phyloP scores from a whole-genome alignment of 176 grass and related monocot genomes.

The Oropetium thomaeum region DNA sequence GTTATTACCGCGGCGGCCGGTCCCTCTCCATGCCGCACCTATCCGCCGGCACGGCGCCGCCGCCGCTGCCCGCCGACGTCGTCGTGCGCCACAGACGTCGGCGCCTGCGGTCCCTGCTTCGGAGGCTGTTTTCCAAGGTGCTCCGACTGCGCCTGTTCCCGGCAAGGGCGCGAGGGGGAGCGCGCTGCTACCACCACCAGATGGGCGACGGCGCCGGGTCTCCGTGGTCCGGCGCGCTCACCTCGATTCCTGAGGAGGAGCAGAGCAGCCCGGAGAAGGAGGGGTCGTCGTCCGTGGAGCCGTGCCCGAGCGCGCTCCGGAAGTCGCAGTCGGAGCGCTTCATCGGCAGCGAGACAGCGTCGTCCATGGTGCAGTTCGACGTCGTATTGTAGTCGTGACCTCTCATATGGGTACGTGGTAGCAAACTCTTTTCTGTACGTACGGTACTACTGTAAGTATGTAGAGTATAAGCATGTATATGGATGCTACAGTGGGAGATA shows the following conservation, averaged over 20 bases:
- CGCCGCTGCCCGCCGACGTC: neutral
- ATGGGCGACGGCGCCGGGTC: conserved; percentile 23
- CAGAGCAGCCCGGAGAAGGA: conserved; percentile 39
- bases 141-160: conserved; percentile 28
- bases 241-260: conserved; percentile 52
- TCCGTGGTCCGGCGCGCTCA: conserved; percentile 45
- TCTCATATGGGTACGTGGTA: too few species aligned
- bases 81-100: neutral
- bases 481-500: neutral
- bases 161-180: too few species aligned
- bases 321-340: conserved; percentile 37
- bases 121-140: conserved; percentile 40
- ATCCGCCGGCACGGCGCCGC: neutral
- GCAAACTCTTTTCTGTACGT: too few species aligned
- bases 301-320: conserved; percentile 8
- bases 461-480: too few species aligned
- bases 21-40: conserved; percentile 53
- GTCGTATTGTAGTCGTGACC: neutral
- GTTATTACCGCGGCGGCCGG: neutral
- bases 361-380: neutral
- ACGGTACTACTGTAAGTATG: too few species aligned
- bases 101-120: conserved; percentile 14
- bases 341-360: neutral
- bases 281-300: neutral
- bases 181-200: too few species aligned